Conservation (phyloP, 2,329 filamentous ascomycete genomes). For the Leptodontidium sp. region DNA sequence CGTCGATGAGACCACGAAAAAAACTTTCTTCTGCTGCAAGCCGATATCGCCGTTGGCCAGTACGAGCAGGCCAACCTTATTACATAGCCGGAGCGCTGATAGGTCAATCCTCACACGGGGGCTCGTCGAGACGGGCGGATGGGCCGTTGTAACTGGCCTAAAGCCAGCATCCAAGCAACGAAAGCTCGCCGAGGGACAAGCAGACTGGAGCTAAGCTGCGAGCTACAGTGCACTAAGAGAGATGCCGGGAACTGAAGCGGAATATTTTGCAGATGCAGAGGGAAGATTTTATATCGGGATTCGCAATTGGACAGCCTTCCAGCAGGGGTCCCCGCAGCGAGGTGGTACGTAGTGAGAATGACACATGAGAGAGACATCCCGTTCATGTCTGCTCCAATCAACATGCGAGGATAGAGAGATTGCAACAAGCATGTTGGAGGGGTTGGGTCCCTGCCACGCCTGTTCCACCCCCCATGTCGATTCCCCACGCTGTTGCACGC, state of each 20-base stretch:
- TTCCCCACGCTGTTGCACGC: constrained; percentile 5
- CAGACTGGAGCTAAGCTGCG: constrained; percentile 18
- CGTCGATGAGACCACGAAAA: constrained; percentile 18
- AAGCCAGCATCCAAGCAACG: not conserved
- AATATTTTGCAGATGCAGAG: constrained; percentile 28
- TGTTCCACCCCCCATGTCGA: constrained; percentile 3
- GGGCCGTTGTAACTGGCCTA: constrained; percentile 15
- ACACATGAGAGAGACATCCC: constrained; percentile 31
- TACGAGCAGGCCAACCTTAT: constrained; percentile 31
- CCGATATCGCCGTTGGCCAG: constrained; percentile 33
- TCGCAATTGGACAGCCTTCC: constrained; percentile 26
- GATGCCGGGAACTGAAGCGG: constrained; percentile 24
- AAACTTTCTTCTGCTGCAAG: constrained; percentile 25
- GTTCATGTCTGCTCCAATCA: constrained; percentile 29
- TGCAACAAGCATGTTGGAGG: constrained; percentile 26
- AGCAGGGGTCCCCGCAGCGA: constrained; percentile 36
- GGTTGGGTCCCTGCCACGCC: constrained; percentile 23
- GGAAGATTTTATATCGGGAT: constrained; percentile 27
- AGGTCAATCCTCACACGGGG: constrained; percentile 9
- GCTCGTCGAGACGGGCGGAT: constrained; percentile 15
- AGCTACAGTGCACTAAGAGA: not conserved
- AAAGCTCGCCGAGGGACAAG: constrained; percentile 19
- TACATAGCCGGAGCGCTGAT: constrained; percentile 6
- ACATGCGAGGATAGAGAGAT: constrained; percentile 31
- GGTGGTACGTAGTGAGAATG: constrained; percentile 32